Evolutionary conservation across 805 yeast species (phyloP), one percentile per base, ranked within the genome.

Genomic region (Monosporozyma yasuniensis): DNA sequence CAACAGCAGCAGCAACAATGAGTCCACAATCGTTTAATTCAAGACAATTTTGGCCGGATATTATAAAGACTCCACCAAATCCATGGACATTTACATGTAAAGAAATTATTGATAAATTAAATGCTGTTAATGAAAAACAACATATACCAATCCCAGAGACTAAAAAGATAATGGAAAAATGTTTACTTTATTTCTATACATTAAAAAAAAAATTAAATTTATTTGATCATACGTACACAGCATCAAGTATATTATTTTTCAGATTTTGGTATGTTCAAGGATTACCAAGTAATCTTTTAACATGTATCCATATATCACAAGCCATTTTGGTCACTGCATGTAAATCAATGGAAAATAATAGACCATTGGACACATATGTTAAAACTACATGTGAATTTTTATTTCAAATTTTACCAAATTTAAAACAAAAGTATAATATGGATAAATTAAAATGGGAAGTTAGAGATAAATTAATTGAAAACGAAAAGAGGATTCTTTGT

Each of bases 391-490:
- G 65, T 41, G 64, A 64, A 28, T 60, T 59, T 55, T 46, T 61
- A 42, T 25, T 58, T 47, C 59, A 60, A 50, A 57, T 55, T 39
- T 44, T 54, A 27, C 56, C 58, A 3, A 56, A 56, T 10, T 48
- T 51, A 45, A 58, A 56, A 47, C 55, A 54, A 22, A 54, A 54
- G 42, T 56, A 54, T 23, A 64, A 66, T 44, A 43, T 64, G 42
- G 71, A 67, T 49, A 67, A 66, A 52, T 57, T 66, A 46, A 65
- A 65, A 49, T 67, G 71, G 71, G 67, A 63, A 46, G 57, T 64
- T 3, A 62, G 67, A 48, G 71, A 67, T 52, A 60, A 62, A 48
- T 47, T 67, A 42, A 63, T 66, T 4, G 58, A 57, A 14, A 60
- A 64, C 43, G 71, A 67, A 46, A 66, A 63, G 50, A 54, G 50